These are phyloP conservation scores for Rhododendron vialii DNA, from an alignment of 148 eudicot species.

Conservation along the genomic window DNA sequence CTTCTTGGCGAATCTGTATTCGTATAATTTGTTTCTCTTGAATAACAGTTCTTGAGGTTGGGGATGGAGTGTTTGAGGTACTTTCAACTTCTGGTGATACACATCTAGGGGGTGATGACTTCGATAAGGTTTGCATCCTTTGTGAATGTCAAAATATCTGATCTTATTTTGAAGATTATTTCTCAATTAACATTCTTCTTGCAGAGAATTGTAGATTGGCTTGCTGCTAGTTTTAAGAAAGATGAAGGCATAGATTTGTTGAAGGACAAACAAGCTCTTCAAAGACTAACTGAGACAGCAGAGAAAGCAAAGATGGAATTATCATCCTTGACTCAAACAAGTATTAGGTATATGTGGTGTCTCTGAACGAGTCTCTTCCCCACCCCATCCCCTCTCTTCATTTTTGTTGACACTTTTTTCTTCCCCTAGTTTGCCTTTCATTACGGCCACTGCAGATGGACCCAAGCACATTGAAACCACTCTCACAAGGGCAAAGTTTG, in stretches of 20 bases:
- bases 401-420: neutral
- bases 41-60: conserved; percentile 65
- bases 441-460: conserved; percentile 89
- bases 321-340: conserved; percentile 62
- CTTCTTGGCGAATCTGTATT: neutral
- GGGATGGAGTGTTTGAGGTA: conserved; percentile 78
- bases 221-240: conserved; percentile 49
- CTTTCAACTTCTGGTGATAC: conserved; percentile 77
- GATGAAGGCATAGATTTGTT: conserved; percentile 65
- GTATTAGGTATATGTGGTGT: conserved; percentile 37
- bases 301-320: conserved; percentile 79
- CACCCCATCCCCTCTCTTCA: neutral
- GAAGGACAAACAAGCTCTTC: conserved; percentile 70
- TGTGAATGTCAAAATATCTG: neutral
- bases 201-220: conserved; percentile 77
- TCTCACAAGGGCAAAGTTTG: conserved; percentile 79
- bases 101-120: conserved; percentile 76
- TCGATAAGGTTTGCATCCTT: conserved; percentile 53
- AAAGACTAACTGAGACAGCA: conserved; percentile 66
- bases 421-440: conserved; percentile 66
- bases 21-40: neutral
- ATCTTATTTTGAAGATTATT: neutral
- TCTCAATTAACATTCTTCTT: neutral
- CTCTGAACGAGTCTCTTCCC: neutral
- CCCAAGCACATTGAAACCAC: conserved; percentile 91